Percentiles rank a stretch among this genome's conserved stretches.
These are phyloP conservation scores for Aspergillus oerlinghausenensis DNA, from an alignment of 2,329 filamentous ascomycete species.

Conservation along the genomic window DNA sequence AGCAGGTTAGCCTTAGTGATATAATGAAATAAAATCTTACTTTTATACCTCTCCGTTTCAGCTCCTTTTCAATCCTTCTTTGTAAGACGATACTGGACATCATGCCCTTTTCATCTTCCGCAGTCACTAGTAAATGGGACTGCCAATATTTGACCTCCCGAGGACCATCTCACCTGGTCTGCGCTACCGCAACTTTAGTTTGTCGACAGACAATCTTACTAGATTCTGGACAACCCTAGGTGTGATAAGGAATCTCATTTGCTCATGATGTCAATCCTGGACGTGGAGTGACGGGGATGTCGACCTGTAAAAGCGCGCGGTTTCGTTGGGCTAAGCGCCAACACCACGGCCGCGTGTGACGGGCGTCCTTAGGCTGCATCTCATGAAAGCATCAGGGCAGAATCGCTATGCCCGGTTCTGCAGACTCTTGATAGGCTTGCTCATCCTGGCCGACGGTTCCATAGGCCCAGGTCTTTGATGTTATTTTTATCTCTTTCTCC, in stretches of 20 bases:
- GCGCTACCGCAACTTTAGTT: neutral
- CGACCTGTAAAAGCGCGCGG: conserved; percentile 13
- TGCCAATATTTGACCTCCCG: neutral
- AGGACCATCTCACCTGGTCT: neutral
- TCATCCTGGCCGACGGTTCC: neutral
- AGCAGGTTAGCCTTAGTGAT: neutral
- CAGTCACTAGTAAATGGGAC: neutral
- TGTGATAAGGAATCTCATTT: conserved; percentile 15
- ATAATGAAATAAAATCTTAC: neutral
- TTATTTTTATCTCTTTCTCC: conserved; percentile 22
- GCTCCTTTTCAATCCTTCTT: neutral
- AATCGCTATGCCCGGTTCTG: conserved; percentile 13
- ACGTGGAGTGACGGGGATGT: conserved; percentile 3
- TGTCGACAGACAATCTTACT: neutral
- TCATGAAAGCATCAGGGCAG: conserved; percentile 1
- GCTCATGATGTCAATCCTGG: neutral
- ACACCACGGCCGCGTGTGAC: conserved; percentile 29
- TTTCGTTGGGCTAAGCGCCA: conserved; percentile 26
- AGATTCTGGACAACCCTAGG: neutral
- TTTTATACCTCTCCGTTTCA: neutral
- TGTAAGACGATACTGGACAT: neutral
- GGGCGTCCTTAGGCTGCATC: conserved; percentile 25
- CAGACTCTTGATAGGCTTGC: conserved; percentile 8
- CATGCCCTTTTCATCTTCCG: neutral
- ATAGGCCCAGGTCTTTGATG: conserved; percentile 2